Evolutionary conservation across 2,329 filamentous ascomycete species (phyloP), one percentile per base, ranked within the genome.

Genomic region (Colletotrichum sublineola): DNA sequence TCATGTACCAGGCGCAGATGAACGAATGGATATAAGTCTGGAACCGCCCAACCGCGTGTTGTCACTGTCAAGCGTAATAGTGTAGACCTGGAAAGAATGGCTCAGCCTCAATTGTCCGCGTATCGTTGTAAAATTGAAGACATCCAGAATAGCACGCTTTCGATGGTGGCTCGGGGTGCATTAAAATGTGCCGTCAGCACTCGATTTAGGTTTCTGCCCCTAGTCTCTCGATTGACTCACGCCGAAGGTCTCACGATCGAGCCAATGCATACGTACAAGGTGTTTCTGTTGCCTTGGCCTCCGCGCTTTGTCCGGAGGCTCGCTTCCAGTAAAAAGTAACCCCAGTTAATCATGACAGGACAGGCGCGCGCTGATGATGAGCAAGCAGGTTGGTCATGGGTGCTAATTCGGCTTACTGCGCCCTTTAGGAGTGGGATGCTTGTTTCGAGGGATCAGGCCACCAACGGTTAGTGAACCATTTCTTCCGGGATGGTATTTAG

Each of bases 371-470:
- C n/a, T 2, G 8, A 40, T 6, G n/a, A 29, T 36, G 36, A 29
- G 12, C 31, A 36, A 56, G 52, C n/a, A n/a, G 20, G 24, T 18
- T 15, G 3, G 38, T 29, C 36, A 42, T 58, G 24, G 24, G 55
- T 29, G 36, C n/a, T 1, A 14, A 12, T 20, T 3, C 4, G 20
- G 31, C 55, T 24, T 14, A 57, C 55, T 24, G 36, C n/a, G 55
- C 36, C 55, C 55, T n/a, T n/a, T 1, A 20, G 55, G 6, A 58
- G n/a, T 42, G 55, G 55, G 52, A 56, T 56, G 52, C 18, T 55
- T 18, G 20, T n/a, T 42, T 12, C 18, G n/a, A 9, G 9, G 20
- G 14, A 11, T 40, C 55, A 38, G 12, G 2, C 55, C 14, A 42
- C 36, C 12, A 42, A 18, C 36, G 9, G 36, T 12, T 29, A n/a